Conservation (phyloP, 2,329 filamentous ascomycete genomes). For the Sporothrix sp. region DNA sequence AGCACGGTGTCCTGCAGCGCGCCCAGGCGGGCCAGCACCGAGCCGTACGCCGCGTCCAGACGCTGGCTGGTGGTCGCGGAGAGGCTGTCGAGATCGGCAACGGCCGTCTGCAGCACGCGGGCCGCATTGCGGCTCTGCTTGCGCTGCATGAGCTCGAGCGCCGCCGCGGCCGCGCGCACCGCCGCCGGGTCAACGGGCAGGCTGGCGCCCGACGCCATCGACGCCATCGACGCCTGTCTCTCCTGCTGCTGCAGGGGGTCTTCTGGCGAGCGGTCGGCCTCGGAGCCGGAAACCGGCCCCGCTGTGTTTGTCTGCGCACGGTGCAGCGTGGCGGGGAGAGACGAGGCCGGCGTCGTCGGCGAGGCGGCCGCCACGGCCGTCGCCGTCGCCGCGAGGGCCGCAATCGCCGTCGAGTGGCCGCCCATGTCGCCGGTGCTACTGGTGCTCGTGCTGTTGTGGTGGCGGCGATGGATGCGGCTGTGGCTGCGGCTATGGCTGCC, state of each 20-base stretch:
- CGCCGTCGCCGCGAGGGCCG: constrained; percentile 11
- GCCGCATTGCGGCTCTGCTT: constrained; percentile 11
- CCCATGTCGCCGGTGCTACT: background rate
- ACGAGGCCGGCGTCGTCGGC: background rate
- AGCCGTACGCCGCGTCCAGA: constrained; percentile 66
- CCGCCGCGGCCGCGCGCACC: constrained; percentile 16
- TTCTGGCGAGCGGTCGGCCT: background rate
- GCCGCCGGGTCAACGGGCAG: background rate
- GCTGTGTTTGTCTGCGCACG: background rate
- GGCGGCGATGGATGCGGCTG: background rate
- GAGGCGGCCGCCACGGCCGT: constrained; percentile 4
- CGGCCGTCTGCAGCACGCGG: constrained; percentile 11
- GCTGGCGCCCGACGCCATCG: background rate
- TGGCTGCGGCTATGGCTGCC: background rate
- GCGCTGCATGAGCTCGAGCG: constrained; percentile 11
- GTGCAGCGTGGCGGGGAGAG: background rate
- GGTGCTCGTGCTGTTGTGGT: background rate
- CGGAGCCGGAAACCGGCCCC: background rate
- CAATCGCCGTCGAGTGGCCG: constrained; percentile 11
- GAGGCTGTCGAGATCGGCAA: constrained; percentile 12
- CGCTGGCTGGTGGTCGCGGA: constrained; percentile 53
- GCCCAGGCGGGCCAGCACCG: constrained; percentile 58
- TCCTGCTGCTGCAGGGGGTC: constrained; percentile 1
- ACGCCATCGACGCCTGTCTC: background rate
- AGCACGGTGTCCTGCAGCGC: constrained; percentile 54